Evolutionary conservation across 2,329 filamentous ascomycete genomes (phyloP).

Genomic region (Talaromyces piceae): DNA sequence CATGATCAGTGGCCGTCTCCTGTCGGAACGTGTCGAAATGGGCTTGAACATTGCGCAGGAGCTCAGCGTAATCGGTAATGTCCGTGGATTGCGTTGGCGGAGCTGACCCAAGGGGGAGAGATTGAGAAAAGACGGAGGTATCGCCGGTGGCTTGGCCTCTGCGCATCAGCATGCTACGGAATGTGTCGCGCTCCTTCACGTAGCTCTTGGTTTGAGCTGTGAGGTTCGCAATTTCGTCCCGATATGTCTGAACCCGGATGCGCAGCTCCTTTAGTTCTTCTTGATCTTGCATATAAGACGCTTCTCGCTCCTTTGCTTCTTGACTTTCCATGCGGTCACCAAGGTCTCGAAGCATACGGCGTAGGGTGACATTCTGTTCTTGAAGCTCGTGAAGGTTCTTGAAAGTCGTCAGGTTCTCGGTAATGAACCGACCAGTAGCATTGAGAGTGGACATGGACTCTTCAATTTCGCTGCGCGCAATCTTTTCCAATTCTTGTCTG

Average conservation of each 20-base stretch:
- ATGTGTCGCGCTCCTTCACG: slow-evolving; percentile 94
- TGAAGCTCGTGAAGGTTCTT: slow-evolving; percentile 78
- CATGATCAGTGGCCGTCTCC: slow-evolving; percentile 73
- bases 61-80: slow-evolving; percentile 63
- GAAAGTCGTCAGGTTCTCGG: slow-evolving; percentile 81
- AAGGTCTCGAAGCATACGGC: slow-evolving; percentile 74
- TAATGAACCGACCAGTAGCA: slow-evolving; percentile 82
- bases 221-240: slow-evolving; percentile 78
- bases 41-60: slow-evolving; percentile 78
- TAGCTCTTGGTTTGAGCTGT: slow-evolving; percentile 83
- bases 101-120: slow-evolving; percentile 50
- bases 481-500: slow-evolving; percentile 64
- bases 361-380: slow-evolving; percentile 75
- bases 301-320: slow-evolving; percentile 60
- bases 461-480: slow-evolving; percentile 70
- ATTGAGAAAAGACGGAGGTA: slow-evolving; percentile 63
- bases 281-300: slow-evolving; percentile 48
- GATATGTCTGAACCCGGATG: slow-evolving; percentile 66
- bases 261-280: slow-evolving; percentile 67
- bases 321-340: slow-evolving; percentile 87
- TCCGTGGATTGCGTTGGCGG: slow-evolving; percentile 43
- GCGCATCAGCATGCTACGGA: slow-evolving; percentile 85
- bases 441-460: slow-evolving; percentile 66
- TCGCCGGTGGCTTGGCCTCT: slow-evolving; percentile 54
- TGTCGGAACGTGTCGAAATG: slow-evolving; percentile 87